Percentiles rank a stretch among this genome's conserved stretches.
phyloP scores from a whole-genome alignment of 306 rosid species.

The Quercus dentata region DNA sequence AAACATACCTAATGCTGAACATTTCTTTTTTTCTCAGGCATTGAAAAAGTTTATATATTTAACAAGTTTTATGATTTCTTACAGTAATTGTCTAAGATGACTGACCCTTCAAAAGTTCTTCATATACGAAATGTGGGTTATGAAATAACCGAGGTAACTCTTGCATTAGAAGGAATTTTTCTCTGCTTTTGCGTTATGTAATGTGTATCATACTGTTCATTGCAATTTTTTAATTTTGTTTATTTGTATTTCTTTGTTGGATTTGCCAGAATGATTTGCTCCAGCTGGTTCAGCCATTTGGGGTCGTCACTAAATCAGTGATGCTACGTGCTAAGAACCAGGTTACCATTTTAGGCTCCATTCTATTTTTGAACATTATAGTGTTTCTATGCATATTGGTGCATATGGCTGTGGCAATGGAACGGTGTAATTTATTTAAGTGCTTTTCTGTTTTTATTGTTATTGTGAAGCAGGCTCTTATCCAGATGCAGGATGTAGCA shows the following conservation, averaged over 20 bases:
- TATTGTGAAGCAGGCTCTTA: background rate
- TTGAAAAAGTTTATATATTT: background rate
- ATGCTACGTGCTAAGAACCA: conserved; percentile 9
- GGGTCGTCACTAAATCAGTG: background rate
- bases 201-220: background rate
- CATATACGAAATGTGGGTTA: conserved; percentile 2
- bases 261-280: conserved; percentile 8
- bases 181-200: background rate
- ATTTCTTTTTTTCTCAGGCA: background rate
- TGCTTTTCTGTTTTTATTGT: background rate
- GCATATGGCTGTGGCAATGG: background rate
- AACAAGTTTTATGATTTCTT: background rate
- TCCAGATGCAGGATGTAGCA: conserved; percentile 11
- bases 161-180: background rate
- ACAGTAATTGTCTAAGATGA: background rate
- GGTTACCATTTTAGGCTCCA: background rate
- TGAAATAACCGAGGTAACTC: conserved; percentile 6
- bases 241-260: background rate
- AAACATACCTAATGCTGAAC: background rate
- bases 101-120: conserved; percentile 8
- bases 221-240: background rate
- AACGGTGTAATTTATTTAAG: background rate
- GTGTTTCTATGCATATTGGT: background rate
- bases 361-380: background rate
- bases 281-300: background rate